A percentile compares a stretch with the other conserved stretches of the same genome.
These are phyloP conservation scores for Pseudogymnoascus sp. DNA, from an alignment of 2,329 filamentous ascomycete genomes.

Conservation along the genomic window DNA sequence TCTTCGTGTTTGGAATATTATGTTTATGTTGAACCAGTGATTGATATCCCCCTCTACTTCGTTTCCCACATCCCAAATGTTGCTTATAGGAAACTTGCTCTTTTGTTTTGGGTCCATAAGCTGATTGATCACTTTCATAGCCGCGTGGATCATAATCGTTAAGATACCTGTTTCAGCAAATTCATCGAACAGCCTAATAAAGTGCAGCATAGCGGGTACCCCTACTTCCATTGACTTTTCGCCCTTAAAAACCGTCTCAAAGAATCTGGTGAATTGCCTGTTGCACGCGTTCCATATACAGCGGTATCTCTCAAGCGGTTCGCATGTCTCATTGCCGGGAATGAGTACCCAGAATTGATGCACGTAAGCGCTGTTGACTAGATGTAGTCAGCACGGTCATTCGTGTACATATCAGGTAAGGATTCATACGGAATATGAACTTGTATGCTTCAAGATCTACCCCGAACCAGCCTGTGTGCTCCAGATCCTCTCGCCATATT, in stretches of 20 bases:
- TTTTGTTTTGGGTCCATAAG: not conserved
- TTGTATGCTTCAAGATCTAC: no score
- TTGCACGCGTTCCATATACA: not conserved
- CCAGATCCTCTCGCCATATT: not conserved
- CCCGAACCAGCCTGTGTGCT: not conserved
- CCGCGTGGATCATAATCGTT: not conserved
- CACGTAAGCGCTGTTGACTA: not conserved
- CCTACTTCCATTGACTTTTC: not conserved
- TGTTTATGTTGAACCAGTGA: not conserved
- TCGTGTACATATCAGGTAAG: not conserved
- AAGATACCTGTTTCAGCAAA: not conserved
- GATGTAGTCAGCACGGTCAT: not conserved
- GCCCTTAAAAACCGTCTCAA: not conserved
- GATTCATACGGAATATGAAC: not conserved
- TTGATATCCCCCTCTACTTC: not conserved
- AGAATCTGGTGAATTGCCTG: not conserved
- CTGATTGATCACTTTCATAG: not conserved
- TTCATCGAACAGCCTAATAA: not conserved
- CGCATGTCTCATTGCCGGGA: not conserved
- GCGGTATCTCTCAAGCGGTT: not conserved
- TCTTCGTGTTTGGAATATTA: not conserved
- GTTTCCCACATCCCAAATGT: not conserved
- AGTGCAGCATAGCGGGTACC: not conserved
- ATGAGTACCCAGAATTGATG: not conserved
- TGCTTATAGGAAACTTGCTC: not conserved